Base-by-base conservation (phyloP, 2,329 filamentous ascomycete species). In the Thelonectria discophora region DNA sequence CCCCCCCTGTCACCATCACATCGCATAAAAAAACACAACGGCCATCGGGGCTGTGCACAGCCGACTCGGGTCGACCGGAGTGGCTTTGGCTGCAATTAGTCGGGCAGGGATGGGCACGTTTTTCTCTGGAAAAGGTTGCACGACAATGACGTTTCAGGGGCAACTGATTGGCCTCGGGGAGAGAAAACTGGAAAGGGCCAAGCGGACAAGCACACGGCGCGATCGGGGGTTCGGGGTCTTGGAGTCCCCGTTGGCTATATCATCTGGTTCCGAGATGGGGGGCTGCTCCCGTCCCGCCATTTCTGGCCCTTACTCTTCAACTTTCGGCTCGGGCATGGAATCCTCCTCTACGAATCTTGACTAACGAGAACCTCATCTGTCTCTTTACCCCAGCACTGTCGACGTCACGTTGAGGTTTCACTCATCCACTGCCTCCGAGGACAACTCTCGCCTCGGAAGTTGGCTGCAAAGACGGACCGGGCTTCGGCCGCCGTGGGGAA, bases 161-260 rank as follows among this genome's bases (percentile, higher is more conserved):
- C n/a, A 24, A 24, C 3, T 46, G 21, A 46, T 27, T 24, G 18
- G 43, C 15, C 43, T 46, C 43, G 43, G 43, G 5, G 43, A 13
- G n/a, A 47, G 21, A 47, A 47, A 30, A n/a, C 45, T 47, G 45
- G 45, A 47, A 47, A 47, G 20, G 45, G 45, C 21, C 30, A 30
- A 11, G 45, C n/a, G 45, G 34, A n/a, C 34, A 3, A 27, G 6
- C 45, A 30, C 18, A 47, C 27, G 24, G 27, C 10, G 27, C 27
- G 48, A 45, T 57, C 55, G 55, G 55, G n/a, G n/a, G 45, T 57
- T 57, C 55, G 55, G 55, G 55, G 37, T 57, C 55, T 57, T 57
- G 21, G 50, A 50, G 43, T 57, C 55, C 55, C 55, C 55, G 55
- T 40, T 15, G 3, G 34, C n/a, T 32, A n/a, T 18, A 43, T 43